Evolutionary conservation across 306 rosid genomes (phyloP), one percentile per base, ranked within the genome.

Genomic region (Pachyrhizus erosus): DNA sequence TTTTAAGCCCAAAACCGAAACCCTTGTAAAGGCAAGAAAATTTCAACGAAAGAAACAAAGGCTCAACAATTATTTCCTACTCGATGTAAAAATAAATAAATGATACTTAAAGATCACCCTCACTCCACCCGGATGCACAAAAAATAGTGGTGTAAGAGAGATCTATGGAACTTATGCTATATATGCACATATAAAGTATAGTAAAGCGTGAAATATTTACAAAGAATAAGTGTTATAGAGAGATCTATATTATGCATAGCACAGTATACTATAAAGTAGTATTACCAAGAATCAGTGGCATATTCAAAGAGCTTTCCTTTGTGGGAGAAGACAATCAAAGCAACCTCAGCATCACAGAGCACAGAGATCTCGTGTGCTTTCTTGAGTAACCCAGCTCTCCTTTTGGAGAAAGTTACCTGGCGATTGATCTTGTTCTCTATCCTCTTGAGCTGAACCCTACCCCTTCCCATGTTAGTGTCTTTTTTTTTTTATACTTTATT

Each of bases 351-450:
- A 76, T 95, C 99, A 2, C 99, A 95, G 13, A 95, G 89, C 55
- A 95, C 98, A 74, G 99, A 95, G 95, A 95, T 91, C 90, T 95
- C 99, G 73, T 93, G 91, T 9, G 99, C 97, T 82, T 95, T 95
- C 94, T 95, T 95, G 71, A 93, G 86, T 75, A 95, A 73, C 21
- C 97, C 99, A 88, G 76, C 91, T 88, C 97, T 93, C 83, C 98
- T 91, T 91, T 95, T 95, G 15, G 99, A 91, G 87, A 94, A 94
- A 43, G 97, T 94, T 2, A 94, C 98, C 83, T 94, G 97, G 34
- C 97, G 70, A 82, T 95, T 95, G 92, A 95, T 95, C 91, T 93
- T 95, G 92, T 95, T 95, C 85, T 95, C 99, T 85, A 95, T 93
- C 70, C 98, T 80, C 88, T 91, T 95, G 71, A 93, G 71, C 89